Base-by-base conservation (phyloP, 2,329 filamentous ascomycete genomes). In the Botrytis squamosa region DNA sequence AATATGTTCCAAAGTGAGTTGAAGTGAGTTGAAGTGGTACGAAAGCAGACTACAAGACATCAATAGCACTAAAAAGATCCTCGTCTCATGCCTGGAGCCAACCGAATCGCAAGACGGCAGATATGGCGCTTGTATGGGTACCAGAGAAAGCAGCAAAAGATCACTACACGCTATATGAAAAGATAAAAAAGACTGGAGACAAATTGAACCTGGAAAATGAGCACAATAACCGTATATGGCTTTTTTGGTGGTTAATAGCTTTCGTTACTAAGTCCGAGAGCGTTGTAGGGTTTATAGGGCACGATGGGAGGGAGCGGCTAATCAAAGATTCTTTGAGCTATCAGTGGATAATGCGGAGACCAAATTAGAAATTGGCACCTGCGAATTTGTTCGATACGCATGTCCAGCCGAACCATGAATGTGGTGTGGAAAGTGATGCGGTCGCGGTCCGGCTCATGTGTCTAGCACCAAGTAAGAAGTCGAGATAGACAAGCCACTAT, bases 371-470 rank as follows among this genome's bases (percentile, higher is more conserved):
- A 60, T 69, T 55, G 46, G 70, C 70, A 71, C 70, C 57, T 71
- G 36, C 33, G 55, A 62, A 42, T 44, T 64, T 57, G 52, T 36
- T 63, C 55, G 59, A 52, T 81, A 81, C 79, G 79, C 80, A 82
- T 81, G 22, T 83, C 81, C 78, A 82, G 81, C 80, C 81, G 81
- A 82, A 81, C 79, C 81, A 81, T 81, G 81, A 68, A 55, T 49
- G 52, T 38, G 65, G 49, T 40, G 36, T 68, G 49, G 65, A 82
- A 83, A 83, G 81, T 82, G 80, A 81, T 83, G 83, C 83, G 83
- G 83, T 83, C 83, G 82, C 82, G 82, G 83, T 81, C 83, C 83
- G 83, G 83, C 82, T 80, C 79, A 80, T 80, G 75, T 81, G 59
- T 57, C 44, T 70, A 70, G 74, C 76, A 77, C 74, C 78, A 74